phyloP scores from a whole-genome alignment of 177 flowering plant genomes.

The Vitis hybrid region DNA sequence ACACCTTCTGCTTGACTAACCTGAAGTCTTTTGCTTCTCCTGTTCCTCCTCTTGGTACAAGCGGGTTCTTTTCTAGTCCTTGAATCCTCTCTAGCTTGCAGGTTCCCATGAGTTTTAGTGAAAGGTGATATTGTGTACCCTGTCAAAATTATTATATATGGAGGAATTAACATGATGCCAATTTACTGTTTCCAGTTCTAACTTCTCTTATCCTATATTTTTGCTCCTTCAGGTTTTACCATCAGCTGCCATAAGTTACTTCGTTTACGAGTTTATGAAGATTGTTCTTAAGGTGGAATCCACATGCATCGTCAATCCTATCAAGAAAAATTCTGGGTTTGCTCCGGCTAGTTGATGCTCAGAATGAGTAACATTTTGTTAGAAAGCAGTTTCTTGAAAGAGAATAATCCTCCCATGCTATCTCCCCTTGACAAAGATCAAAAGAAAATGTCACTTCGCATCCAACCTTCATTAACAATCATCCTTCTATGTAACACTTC shows the following conservation, averaged over 20 bases:
- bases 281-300: conserved; percentile 61
- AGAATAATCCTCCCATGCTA: not conserved
- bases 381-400: not conserved
- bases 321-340: not conserved
- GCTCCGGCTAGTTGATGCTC: not conserved
- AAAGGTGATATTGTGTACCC: too few relatives aligned
- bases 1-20: too few relatives aligned
- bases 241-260: conserved; percentile 81
- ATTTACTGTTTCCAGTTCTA: not conserved
- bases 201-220: not conserved
- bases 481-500: too few relatives aligned
- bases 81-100: too few relatives aligned
- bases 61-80: too few relatives aligned
- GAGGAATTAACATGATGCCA: not conserved
- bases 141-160: too few relatives aligned
- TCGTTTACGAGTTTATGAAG: conserved; percentile 86
- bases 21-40: too few relatives aligned
- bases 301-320: not conserved
- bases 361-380: not conserved
- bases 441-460: not conserved
- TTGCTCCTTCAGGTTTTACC: conserved; percentile 48
- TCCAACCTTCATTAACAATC: too few relatives aligned
- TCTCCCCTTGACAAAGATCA: not conserved
- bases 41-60: too few relatives aligned
- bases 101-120: too few relatives aligned